Evolutionary conservation across 169 alveolate species (phyloP).

Genomic region (Cryptosporidium sp.): DNA sequence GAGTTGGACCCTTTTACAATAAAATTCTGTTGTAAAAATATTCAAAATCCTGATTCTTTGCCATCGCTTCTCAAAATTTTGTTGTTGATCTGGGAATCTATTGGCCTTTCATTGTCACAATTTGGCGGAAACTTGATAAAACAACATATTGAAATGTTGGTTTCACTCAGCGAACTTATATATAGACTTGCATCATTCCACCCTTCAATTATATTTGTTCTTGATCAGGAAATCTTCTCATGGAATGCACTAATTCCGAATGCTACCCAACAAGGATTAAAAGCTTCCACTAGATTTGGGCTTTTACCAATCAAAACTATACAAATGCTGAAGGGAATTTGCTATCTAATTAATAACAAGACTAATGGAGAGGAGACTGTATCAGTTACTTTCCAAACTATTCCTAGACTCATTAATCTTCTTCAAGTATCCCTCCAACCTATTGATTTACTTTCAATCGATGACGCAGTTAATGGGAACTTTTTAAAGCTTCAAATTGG

Average conservation of each 20-base stretch:
- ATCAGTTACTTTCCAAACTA: constrained; percentile 18
- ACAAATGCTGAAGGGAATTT: constrained; percentile 36
- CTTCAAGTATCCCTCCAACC: constrained; percentile 26
- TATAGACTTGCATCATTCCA: constrained; percentile 49
- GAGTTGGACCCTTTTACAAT: constrained; percentile 51
- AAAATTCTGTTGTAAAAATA: constrained; percentile 30
- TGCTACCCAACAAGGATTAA: constrained; percentile 1
- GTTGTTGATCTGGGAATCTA: constrained; percentile 57
- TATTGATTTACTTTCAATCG: constrained; percentile 24
- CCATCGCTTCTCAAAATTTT: constrained; percentile 56
- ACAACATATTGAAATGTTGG: constrained; percentile 29
- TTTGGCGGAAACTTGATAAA: neutral
- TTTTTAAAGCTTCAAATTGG: constrained; percentile 16
- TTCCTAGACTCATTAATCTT: constrained; percentile 40
- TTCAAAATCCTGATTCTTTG: constrained; percentile 16
- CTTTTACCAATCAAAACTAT: constrained; percentile 37
- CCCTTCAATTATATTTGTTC: constrained; percentile 41
- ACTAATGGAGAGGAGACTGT: constrained; percentile 7
- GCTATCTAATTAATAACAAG: neutral
- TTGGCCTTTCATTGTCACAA: constrained; percentile 47
- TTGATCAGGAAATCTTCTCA: constrained; percentile 32
- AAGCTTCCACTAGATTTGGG: constrained; percentile 34
- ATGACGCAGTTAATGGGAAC: constrained; percentile 8
- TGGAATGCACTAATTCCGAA: constrained; percentile 48
- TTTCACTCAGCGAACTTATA: constrained; percentile 42